Base-by-base conservation (phyloP, 805 yeast genomes). In the Candida endomychidarum region DNA sequence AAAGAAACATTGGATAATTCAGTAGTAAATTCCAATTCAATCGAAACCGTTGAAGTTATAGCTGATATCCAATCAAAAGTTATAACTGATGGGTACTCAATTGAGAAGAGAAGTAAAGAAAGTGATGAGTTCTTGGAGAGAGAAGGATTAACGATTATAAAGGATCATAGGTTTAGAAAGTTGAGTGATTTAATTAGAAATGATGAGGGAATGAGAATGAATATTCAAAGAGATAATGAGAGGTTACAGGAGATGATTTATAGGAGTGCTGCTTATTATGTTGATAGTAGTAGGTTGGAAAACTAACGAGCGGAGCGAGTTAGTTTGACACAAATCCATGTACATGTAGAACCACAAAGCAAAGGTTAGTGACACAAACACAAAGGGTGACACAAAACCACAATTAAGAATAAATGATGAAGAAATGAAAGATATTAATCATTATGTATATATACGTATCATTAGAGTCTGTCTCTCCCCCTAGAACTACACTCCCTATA, bases 281-380 rank as follows among this genome's bases (percentile, higher is more conserved):
- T 67, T 18, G 72, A 66, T 31, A 69, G 67, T 4, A 53, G 51
- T 37, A 48, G 45, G 30, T 52, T 68, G 30, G 74, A 67, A 42
- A 60, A 60, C 36, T 65, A 42, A 46, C 5, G n/a, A n/a, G n/a
- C n/a, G n/a, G n/a, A n/a, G n/a, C n/a, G n/a, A n/a, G n/a, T n/a
- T n/a, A n/a, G n/a, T n/a, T n/a, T n/a, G n/a, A n/a, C n/a, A n/a
- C n/a, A n/a, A n/a, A n/a, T n/a, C n/a, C n/a, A n/a, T n/a, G n/a
- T n/a, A n/a, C n/a, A n/a, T n/a, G n/a, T n/a, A n/a, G n/a, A n/a
- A n/a, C n/a, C n/a, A n/a, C n/a, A n/a, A n/a, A n/a, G n/a, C n/a
- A n/a, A n/a, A n/a, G n/a, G n/a, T n/a, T n/a, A n/a, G n/a, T n/a
- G n/a, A n/a, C n/a, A n/a, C n/a, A n/a, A n/a, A n/a, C n/a, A n/a